phyloP scores from a whole-genome alignment of 1,139 yeast species.

The Sugiyamaella pinicola region DNA sequence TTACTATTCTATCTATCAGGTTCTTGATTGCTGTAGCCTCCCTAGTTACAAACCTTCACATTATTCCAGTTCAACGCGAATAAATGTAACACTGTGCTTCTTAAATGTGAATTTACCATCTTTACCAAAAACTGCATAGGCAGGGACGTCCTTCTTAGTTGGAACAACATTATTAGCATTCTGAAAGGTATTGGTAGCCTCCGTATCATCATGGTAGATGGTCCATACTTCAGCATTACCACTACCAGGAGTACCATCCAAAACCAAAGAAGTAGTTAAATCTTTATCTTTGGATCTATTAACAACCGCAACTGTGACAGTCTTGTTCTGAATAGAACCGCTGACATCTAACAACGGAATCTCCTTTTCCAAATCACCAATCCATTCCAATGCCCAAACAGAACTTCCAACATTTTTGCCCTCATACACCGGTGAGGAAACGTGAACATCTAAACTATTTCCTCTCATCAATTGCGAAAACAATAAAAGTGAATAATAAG shows the following conservation, averaged over 20 bases:
- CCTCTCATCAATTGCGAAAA: slow-evolving; percentile 44
- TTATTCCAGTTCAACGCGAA: slow-evolving; percentile 28
- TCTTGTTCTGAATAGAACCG: slow-evolving; percentile 28
- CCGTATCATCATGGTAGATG: slow-evolving; percentile 40
- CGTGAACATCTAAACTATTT: slow-evolving; percentile 39
- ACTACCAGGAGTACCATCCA: slow-evolving; percentile 27
- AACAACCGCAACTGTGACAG: slow-evolving; percentile 39
- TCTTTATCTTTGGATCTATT: slow-evolving; percentile 38
- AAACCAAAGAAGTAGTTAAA: slow-evolving; percentile 32
- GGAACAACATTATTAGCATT: slow-evolving; percentile 21
- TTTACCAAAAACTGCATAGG: neutral
- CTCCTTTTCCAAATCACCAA: slow-evolving; percentile 30
- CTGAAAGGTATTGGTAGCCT: slow-evolving; percentile 36
- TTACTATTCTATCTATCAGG: neutral
- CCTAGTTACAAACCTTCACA: too few species aligned
- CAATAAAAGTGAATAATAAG: slow-evolving; percentile 39
- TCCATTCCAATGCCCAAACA: slow-evolving; percentile 28
- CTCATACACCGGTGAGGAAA: slow-evolving; percentile 37
- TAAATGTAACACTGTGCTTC: slow-evolving; percentile 26
- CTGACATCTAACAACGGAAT: slow-evolving; percentile 38
- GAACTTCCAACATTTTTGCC: slow-evolving; percentile 37
- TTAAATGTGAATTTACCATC: slow-evolving; percentile 11
- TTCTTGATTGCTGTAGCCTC: too few species aligned
- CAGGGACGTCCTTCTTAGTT: slow-evolving; percentile 1
- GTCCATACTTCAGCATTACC: slow-evolving; percentile 33